Base-by-base conservation (phyloP, 1,284 basidiomycete species). In the Marasmius sp. region DNA sequence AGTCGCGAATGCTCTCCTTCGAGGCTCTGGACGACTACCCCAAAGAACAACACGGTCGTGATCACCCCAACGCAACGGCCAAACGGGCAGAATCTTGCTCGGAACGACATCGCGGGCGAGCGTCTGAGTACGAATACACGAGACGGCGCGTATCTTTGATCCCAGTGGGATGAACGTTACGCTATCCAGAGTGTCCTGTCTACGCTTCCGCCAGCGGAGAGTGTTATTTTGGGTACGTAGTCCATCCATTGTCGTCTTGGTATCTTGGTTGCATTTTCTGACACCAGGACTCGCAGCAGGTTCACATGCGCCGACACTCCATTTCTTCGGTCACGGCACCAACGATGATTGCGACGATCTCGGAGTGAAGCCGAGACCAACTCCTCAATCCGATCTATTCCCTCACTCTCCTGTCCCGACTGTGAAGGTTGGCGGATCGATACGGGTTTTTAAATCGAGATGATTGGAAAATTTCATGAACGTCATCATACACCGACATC, bases 291-390 rank as follows among this genome's bases (percentile, higher is more conserved):
- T 55, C 16, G 54, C 52, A n/a, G 55, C 70, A 97, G 96, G 18
- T 99, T 99, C 75, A 93, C 96, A 0, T 99, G 98, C 75, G 94
- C 90, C 9, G 97, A 99, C 74, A 98, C 97, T 16, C 84, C 84
- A 94, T 74, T 97, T 8, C 79, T 85, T 93, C 62, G 97, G 96
- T 2, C 81, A 87, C 64, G 97, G 97, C 0, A 77, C 89, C 5
- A 87, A 92, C 62, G 73, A 80, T 3, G 94, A 97, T 63, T 83
- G 98, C 16, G 87, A 90, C 65, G 79, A 83, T 47, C 81, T 98
- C 0, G 91, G 94, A 66, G 70, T n/a, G n/a, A n/a, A 50, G 60
- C 11, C 53, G 58, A 18, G 64, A 0, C 94, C 94, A 1, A 99
- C 99, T 72, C 68, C 9, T 74, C 36, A 98, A 96, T 74, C 97